These are phyloP conservation scores for Myxozyma mucilagina DNA, from an alignment of 805 yeast species.

Conservation along the genomic window DNA sequence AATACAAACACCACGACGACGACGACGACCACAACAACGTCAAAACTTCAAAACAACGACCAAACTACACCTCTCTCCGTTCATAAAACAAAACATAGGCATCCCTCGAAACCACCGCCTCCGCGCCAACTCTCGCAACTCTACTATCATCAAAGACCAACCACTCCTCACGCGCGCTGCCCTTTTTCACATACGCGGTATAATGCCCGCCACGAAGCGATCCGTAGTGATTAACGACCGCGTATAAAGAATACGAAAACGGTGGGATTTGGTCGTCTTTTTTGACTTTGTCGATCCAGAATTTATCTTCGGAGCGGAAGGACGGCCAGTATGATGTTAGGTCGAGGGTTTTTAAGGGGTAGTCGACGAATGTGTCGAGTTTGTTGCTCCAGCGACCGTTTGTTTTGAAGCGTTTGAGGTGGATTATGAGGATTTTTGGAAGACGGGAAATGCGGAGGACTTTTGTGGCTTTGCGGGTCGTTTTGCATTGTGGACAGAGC, in stretches of 20 bases:
- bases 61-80: constrained; percentile 6
- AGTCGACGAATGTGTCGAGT: constrained; percentile 63
- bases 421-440: constrained; percentile 78
- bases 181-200: constrained; percentile 75
- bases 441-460: constrained; percentile 70
- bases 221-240: constrained; percentile 84
- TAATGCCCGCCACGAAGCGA: constrained; percentile 85
- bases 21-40: not conserved
- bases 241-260: constrained; percentile 71
- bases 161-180: constrained; percentile 76
- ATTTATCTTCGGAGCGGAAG: constrained; percentile 46
- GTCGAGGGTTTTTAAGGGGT: constrained; percentile 64
- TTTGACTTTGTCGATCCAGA: constrained; percentile 54
- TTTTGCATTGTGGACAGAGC: constrained; percentile 77
- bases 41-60: not conserved
- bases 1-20: no score
- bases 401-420: constrained; percentile 74
- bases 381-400: constrained; percentile 46
- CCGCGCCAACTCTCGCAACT: constrained; percentile 47
- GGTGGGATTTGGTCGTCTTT: constrained; percentile 76
- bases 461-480: constrained; percentile 64
- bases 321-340: constrained; percentile 73
- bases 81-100: constrained; percentile 80
- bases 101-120: constrained; percentile 60
- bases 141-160: constrained; percentile 78